Evolutionary conservation across 768 basidiomycete genomes (phyloP).

Genomic region (Cystofilobasidium capitatum): DNA sequence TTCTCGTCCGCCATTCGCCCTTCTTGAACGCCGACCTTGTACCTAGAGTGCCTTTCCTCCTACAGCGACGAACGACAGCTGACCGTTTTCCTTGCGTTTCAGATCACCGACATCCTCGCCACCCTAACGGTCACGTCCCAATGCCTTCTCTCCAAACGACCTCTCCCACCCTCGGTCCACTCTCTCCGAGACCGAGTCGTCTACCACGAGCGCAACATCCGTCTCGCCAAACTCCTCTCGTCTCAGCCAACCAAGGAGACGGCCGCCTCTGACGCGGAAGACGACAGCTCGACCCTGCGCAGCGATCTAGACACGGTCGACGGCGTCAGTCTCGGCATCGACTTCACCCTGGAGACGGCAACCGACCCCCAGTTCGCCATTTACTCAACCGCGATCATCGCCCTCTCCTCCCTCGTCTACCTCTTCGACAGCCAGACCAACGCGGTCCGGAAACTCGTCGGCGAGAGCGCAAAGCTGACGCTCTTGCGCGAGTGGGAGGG

Average conservation of each 20-base stretch:
- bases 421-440: conserved; percentile 9
- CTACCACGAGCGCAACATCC: conserved; percentile 39
- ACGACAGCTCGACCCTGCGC: not conserved
- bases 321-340: not conserved
- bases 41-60: conserved; percentile 28
- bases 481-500: conserved; percentile 3
- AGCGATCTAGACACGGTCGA: not conserved
- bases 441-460: conserved; percentile 8
- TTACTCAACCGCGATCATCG: conserved; percentile 15
- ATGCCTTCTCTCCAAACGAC: conserved; percentile 45
- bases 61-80: not conserved
- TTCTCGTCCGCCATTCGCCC: conserved; percentile 44
- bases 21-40: conserved; percentile 53
- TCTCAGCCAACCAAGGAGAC: not conserved
- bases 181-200: conserved; percentile 45
- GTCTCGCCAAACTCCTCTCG: not conserved
- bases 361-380: conserved; percentile 14
- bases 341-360: not conserved
- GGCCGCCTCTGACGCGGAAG: not conserved
- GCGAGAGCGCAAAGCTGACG: not conserved
- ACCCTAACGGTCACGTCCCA: conserved; percentile 45
- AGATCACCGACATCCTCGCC: conserved; percentile 46
- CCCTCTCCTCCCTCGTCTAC: not conserved
- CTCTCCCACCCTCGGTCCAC: conserved; percentile 45
- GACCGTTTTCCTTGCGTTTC: not conserved